Conservation (phyloP, 2,329 filamentous ascomycete species). For the Phialophora chinensis region DNA sequence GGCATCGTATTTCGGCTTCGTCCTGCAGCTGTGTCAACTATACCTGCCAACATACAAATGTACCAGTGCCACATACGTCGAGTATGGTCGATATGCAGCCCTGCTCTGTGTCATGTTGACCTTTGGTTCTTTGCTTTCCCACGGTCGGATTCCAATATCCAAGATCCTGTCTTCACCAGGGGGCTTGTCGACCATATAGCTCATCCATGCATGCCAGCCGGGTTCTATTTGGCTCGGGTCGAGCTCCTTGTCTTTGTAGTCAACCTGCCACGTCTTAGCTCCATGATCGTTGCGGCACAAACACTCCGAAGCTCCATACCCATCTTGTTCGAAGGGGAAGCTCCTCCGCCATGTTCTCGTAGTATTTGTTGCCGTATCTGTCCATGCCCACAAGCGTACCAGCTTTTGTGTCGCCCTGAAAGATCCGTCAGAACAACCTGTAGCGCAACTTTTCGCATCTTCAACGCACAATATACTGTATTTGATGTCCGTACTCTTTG, state of each 20-base stretch:
- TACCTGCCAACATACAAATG: neutral
- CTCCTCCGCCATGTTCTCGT: slow-evolving; percentile 88
- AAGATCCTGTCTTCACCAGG: slow-evolving; percentile 77
- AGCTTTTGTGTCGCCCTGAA: slow-evolving; percentile 90
- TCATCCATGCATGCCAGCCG: slow-evolving; percentile 98
- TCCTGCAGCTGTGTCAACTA: slow-evolving; percentile 35
- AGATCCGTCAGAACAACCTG: slow-evolving; percentile 18
- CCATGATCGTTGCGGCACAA: slow-evolving; percentile 65
- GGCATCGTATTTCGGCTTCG: slow-evolving; percentile 45
- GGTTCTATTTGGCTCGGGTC: slow-evolving; percentile 77
- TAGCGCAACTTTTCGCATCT: neutral
- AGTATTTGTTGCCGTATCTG: slow-evolving; percentile 96
- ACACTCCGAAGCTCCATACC: slow-evolving; percentile 17
- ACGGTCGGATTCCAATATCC: slow-evolving; percentile 69
- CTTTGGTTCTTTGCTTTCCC: slow-evolving; percentile 76
- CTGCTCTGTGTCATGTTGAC: slow-evolving; percentile 77
- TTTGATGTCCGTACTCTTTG: slow-evolving; percentile 91
- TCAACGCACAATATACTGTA: slow-evolving; percentile 60
- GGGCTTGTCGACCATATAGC: slow-evolving; percentile 87
- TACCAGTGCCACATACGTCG: slow-evolving; percentile 71
- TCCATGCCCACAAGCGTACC: slow-evolving; percentile 84
- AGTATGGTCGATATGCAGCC: slow-evolving; percentile 90
- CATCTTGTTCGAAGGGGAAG: slow-evolving; percentile 67
- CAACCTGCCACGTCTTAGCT: slow-evolving; percentile 81
- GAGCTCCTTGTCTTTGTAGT: slow-evolving; percentile 84